Evolutionary conservation across 345 rosid species (phyloP).

Genomic region (Brassica incana): DNA sequence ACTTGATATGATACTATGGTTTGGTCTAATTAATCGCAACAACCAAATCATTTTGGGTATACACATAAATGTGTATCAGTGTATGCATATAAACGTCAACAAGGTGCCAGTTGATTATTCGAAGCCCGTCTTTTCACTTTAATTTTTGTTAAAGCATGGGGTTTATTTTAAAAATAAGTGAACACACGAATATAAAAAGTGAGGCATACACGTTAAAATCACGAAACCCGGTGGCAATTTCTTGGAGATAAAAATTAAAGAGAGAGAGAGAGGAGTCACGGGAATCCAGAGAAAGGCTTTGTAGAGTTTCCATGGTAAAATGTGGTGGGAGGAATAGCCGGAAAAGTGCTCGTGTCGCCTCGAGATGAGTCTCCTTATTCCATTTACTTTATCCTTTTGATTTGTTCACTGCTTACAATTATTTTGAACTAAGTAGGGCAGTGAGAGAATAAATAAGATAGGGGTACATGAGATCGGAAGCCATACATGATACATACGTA

Average conservation of each 20-base stretch:
- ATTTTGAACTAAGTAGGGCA: neutral
- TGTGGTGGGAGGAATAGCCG: slow-evolving; percentile 81
- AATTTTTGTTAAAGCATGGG: neutral
- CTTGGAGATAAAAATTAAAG: neutral
- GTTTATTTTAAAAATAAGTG: neutral
- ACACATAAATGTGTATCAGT: neutral
- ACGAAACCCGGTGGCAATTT: slow-evolving; percentile 30
- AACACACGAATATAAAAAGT: slow-evolving; percentile 17
- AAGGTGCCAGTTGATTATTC: neutral
- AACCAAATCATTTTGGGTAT: neutral
- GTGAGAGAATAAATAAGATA: neutral
- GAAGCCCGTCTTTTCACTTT: neutral
- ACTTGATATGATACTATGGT: slow-evolving; percentile 14
- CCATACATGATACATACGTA: neutral
- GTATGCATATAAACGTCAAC: slow-evolving; percentile 3
- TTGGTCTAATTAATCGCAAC: slow-evolving; percentile 12
- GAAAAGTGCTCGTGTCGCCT: slow-evolving; percentile 99
- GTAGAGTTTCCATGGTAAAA: slow-evolving; percentile 55
- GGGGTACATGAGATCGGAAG: neutral
- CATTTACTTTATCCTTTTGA: slow-evolving; percentile 5
- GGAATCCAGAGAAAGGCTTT: slow-evolving; percentile 54
- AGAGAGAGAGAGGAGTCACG: slow-evolving; percentile 37
- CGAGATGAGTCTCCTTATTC: slow-evolving; percentile 43
- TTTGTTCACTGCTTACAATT: neutral
- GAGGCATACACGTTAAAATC: slow-evolving; percentile 26